phyloP scores from a whole-genome alignment of 1,284 basidiomycete species.

The Ustilago lituana region DNA sequence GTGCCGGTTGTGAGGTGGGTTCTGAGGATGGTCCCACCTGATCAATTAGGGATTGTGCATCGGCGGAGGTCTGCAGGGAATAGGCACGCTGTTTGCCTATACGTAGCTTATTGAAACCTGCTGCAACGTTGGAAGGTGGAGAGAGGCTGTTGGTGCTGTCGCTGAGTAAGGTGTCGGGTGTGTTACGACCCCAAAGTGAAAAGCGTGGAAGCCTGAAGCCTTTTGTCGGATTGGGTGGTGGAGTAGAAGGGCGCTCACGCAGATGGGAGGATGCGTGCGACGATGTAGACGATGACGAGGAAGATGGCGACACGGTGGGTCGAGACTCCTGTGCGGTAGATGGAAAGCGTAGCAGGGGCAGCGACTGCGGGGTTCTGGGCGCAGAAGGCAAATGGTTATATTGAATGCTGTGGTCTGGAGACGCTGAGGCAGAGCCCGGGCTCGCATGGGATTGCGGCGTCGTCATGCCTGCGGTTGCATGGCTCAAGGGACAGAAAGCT shows the following conservation, averaged over 20 bases:
- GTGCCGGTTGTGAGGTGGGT: neutral
- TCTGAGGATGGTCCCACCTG: neutral
- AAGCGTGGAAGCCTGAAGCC: constrained; percentile 33
- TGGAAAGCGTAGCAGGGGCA: constrained; percentile 13
- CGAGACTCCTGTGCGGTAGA: neutral
- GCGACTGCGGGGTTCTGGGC: neutral
- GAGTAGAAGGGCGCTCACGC: constrained; percentile 5
- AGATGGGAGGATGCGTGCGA: constrained; percentile 8
- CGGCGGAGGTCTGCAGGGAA: constrained; percentile 5
- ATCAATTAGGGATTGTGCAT: constrained; percentile 1
- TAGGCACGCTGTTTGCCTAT: constrained; percentile 1
- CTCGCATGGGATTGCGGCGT: neutral
- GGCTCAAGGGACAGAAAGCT: neutral
- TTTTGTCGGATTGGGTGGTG: constrained; percentile 4
- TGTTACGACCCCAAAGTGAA: constrained; percentile 27
- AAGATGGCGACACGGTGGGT: constrained; percentile 16
- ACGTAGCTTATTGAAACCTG: constrained; percentile 12
- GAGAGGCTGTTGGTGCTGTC: constrained; percentile 4
- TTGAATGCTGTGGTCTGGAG: constrained; percentile 5
- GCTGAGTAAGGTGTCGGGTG: constrained; percentile 13
- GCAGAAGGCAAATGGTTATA: constrained; percentile 12
- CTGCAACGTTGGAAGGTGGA: constrained; percentile 1
- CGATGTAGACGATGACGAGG: constrained; percentile 20
- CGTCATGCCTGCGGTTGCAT: constrained; percentile 9
- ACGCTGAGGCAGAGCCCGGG: neutral